These are phyloP conservation scores for Petunia hybrid DNA, from an alignment of 305 asterid genomes.

Conservation along the genomic window DNA sequence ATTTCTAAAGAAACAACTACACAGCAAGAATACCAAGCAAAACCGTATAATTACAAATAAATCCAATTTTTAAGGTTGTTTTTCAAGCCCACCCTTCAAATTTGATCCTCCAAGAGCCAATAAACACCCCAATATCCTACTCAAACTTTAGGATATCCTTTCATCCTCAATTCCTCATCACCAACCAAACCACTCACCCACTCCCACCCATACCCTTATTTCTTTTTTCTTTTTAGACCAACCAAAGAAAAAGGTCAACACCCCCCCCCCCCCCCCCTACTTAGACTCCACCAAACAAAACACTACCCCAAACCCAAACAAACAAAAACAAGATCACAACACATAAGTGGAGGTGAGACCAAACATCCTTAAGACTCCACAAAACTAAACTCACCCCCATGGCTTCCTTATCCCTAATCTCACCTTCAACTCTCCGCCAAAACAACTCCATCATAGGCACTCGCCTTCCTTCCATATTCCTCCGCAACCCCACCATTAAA, in stretches of 20 bases:
- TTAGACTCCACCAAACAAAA: no score
- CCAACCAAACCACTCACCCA: conserved; percentile 24
- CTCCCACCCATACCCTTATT: neutral
- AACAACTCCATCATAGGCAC: conserved; percentile 43
- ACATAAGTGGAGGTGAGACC: neutral
- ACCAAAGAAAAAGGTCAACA: neutral
- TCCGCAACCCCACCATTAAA: conserved; percentile 32
- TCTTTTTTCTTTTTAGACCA: neutral
- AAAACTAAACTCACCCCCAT: neutral
- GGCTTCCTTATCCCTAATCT: conserved; percentile 41
- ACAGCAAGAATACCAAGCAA: no score
- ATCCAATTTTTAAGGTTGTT: neutral
- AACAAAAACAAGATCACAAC: conserved; percentile 2
- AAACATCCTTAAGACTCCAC: neutral
- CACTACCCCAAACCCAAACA: neutral
- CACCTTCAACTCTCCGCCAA: conserved; percentile 15
- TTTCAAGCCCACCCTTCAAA: neutral
- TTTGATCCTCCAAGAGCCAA: neutral
- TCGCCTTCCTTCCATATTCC: conserved; percentile 44
- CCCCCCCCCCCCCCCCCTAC: neutral
- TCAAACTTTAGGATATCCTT: neutral
- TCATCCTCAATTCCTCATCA: neutral
- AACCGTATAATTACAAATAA: no score
- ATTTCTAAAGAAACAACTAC: no score
- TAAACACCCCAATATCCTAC: neutral